Evolutionary conservation across 371 early-diverging fungal genomes (phyloP).

Genomic region (Blakeslea trispora): DNA sequence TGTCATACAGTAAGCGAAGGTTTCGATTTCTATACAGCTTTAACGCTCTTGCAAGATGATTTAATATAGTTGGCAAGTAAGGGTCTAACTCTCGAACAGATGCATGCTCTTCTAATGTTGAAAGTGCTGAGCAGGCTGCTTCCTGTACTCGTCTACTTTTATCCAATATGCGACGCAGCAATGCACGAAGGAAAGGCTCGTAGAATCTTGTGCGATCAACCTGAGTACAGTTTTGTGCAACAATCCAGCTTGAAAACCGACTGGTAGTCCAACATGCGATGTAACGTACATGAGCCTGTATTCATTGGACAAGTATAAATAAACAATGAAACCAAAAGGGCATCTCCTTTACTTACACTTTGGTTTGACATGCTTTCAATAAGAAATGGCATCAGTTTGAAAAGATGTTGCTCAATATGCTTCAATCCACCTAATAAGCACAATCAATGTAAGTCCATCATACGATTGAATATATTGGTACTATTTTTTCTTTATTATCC

Average conservation of each 20-base stretch:
- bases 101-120: constrained; percentile 90
- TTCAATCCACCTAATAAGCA: constrained; percentile 63
- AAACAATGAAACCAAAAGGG: neutral
- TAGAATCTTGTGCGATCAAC: constrained; percentile 73
- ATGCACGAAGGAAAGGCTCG: constrained; percentile 77
- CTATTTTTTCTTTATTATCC: no score
- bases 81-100: constrained; percentile 73
- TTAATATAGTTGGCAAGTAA: constrained; percentile 80
- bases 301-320: neutral
- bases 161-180: constrained; percentile 80
- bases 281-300: constrained; percentile 83
- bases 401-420: constrained; percentile 85
- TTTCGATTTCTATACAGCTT: constrained; percentile 87
- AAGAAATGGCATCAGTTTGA: constrained; percentile 82
- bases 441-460: no score
- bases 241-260: constrained; percentile 87
- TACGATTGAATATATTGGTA: no score
- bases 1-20: constrained; percentile 88
- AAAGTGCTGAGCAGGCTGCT: constrained; percentile 93
- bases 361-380: constrained; percentile 72
- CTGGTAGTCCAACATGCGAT: constrained; percentile 97
- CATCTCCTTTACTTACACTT: constrained; percentile 49
- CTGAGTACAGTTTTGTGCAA: constrained; percentile 51
- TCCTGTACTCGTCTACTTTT: constrained; percentile 94
- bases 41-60: constrained; percentile 77